These are phyloP conservation scores for Nakazawaea wyomingensis DNA, from an alignment of 805 yeast species.

Conservation along the genomic window DNA sequence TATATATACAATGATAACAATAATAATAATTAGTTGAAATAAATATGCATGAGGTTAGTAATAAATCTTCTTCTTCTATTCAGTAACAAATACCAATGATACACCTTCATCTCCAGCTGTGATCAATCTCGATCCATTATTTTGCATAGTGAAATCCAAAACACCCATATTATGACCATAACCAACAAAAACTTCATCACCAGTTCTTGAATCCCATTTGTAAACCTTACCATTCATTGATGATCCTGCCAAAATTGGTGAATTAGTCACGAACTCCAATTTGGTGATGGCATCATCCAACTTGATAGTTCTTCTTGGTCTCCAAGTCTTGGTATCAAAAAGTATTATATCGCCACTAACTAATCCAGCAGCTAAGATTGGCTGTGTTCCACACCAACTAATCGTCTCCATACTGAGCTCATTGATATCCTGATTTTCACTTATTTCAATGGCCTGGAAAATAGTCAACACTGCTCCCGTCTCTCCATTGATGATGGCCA, in stretches of 20 bases:
- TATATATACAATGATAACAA: no score
- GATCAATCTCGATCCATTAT: constrained; percentile 61
- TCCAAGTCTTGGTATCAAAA: constrained; percentile 84
- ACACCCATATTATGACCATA: constrained; percentile 95
- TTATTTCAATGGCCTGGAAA: constrained; percentile 59
- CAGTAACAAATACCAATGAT: constrained; percentile 57
- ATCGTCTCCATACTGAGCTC: constrained; percentile 77
- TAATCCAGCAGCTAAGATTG: constrained; percentile 78
- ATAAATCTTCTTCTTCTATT: constrained; percentile 8
- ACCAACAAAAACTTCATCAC: constrained; percentile 69
- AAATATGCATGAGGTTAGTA: no score
- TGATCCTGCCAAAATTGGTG: constrained; percentile 56
- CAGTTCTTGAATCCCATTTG: constrained; percentile 87
- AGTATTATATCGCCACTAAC: constrained; percentile 84
- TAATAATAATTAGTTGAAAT: no score
- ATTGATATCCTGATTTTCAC: constrained; percentile 49
- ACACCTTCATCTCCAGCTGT: constrained; percentile 99
- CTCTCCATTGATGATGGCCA: constrained; percentile 72
- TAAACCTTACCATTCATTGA: constrained; percentile 83
- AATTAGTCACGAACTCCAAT: constrained; percentile 52
- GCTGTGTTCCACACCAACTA: constrained; percentile 61
- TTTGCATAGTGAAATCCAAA: constrained; percentile 71
- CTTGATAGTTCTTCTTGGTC: constrained; percentile 64
- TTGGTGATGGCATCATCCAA: constrained; percentile 83
- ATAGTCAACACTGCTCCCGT: constrained; percentile 66